Percentiles rank a stretch among this genome's conserved stretches.
phyloP scores from a whole-genome alignment of 1,284 basidiomycete species.

The Boletus hoseneyae region DNA sequence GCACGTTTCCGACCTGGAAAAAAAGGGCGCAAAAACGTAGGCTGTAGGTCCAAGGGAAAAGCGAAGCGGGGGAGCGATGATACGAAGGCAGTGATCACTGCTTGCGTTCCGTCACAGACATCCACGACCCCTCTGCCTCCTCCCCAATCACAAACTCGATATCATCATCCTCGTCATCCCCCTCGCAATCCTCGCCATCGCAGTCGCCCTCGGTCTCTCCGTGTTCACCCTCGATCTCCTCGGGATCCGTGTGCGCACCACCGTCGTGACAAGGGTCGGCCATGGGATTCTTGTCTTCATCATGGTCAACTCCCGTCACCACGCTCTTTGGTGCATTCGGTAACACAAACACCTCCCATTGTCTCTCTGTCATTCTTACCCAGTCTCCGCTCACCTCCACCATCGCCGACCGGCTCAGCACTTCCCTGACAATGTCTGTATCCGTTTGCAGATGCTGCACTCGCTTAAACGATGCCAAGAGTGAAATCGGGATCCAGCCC shows the following conservation, averaged over 20 bases:
- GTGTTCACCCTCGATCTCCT: too few relatives aligned
- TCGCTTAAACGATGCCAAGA: conserved; percentile 86
- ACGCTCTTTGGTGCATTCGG: conserved; percentile 57
- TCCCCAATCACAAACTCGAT: conserved; percentile 50
- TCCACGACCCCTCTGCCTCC: conserved; percentile 39
- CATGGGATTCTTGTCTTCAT: background rate
- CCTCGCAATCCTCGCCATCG: conserved; percentile 28
- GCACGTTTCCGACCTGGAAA: conserved; percentile 15
- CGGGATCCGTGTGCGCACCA: conserved; percentile 3
- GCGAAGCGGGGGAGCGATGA: background rate
- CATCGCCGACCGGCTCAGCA: conserved; percentile 62
- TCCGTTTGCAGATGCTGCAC: conserved; percentile 71
- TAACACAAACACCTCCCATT: conserved; percentile 69
- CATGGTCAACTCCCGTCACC: conserved; percentile 23
- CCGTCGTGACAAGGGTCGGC: background rate
- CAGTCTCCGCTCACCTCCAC: conserved; percentile 72
- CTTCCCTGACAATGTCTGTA: conserved; percentile 64
- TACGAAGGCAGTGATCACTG: conserved; percentile 10
- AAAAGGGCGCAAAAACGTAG: conserved; percentile 4
- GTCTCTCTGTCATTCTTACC: conserved; percentile 58
- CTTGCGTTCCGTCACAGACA: conserved; percentile 41
- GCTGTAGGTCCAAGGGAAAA: conserved; percentile 5
- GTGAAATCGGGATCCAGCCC: conserved; percentile 82
- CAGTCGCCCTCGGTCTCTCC: conserved; percentile 25
- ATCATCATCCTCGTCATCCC: conserved; percentile 55